Percentiles rank a stretch among this genome's conserved stretches.
Evolutionary conservation across 1,284 basidiomycete genomes (phyloP).

Genomic region (Grifola frondosa): DNA sequence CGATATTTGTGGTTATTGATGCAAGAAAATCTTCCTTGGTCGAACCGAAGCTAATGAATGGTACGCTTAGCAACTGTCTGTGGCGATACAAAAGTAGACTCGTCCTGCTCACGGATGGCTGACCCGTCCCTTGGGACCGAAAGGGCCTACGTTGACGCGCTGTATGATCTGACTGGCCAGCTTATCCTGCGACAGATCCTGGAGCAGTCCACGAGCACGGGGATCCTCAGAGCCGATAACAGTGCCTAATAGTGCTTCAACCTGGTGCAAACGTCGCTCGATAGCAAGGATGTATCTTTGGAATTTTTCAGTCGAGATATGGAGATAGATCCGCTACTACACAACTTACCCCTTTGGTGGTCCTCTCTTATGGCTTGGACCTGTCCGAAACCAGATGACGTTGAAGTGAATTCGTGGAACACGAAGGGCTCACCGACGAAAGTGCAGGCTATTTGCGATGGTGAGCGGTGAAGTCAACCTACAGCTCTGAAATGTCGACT

Average conservation of each 20-base stretch:
- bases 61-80: not conserved
- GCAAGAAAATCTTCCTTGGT: slow-evolving; percentile 31
- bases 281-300: slow-evolving; percentile 32
- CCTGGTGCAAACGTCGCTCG: slow-evolving; percentile 32
- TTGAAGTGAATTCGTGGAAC: not conserved
- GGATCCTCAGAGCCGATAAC: slow-evolving; percentile 31
- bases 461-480: not conserved
- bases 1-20: slow-evolving; percentile 24
- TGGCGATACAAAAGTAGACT: not conserved
- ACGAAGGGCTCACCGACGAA: slow-evolving; percentile 19
- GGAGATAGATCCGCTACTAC: not conserved
- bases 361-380: slow-evolving; percentile 32
- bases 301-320: not conserved
- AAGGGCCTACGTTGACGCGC: slow-evolving; percentile 30
- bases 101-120: slow-evolving; percentile 23
- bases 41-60: slow-evolving; percentile 22
- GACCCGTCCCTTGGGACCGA: slow-evolving; percentile 26
- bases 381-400: slow-evolving; percentile 5
- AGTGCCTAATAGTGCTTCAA: slow-evolving; percentile 32
- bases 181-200: slow-evolving; percentile 29
- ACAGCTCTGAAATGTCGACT: slow-evolving; percentile 7
- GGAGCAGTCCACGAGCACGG: slow-evolving; percentile 26
- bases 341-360: slow-evolving; percentile 29
- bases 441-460: slow-evolving; percentile 22
- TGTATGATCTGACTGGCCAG: slow-evolving; percentile 31